Base-by-base conservation (phyloP, 352 stramenopile genomes). In the Pythium periplocum region DNA sequence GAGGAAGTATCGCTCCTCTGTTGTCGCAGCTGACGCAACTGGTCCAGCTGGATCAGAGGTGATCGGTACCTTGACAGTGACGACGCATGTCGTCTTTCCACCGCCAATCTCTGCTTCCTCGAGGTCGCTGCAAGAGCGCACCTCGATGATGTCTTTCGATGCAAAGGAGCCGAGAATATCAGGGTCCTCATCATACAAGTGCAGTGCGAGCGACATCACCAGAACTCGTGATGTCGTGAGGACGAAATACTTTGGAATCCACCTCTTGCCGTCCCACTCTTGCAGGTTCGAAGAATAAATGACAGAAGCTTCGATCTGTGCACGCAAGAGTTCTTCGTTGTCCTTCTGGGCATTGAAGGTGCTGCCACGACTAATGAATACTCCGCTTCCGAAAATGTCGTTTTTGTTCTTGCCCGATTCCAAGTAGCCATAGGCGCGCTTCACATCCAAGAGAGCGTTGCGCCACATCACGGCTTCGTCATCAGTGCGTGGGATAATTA, bases 171-270 rank as follows among this genome's bases (percentile, higher is more conserved):
- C 78, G 9, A 95, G 53, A 32, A 95, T 83, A 46, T 95, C 84
- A 12, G 84, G 84, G 55, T 95, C 84, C 59, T 95, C 84, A 48
- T 95, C 84, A 63, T 93, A 95, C 52, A 95, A 46, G 43, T 95
- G 84, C 41, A 95, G 49, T 17, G 84, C 84, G 1, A 95, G 75
- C 10, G 84, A 92, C 48, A 92, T 67, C 8, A 93, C 67, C 17
- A 95, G 66, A 40, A 95, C 70, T 7, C 84, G 84, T 7, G 82
- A 90, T 43, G 59, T 87, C 32, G 84, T 95, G 33, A 95, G 57
- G 36, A 95, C 84, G 56, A 92, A 93, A 53, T 95, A 95, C 62
- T 95, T 95, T 1, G 84, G 77, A 40, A 95, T 91, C 84, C 84
- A 95, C 54, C 91, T 93, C 36, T 73, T 78, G 5, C 77, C 82